These are phyloP conservation scores for Nicotiana knightiana DNA, from an alignment of 257 asterid genomes.

Conservation along the genomic window DNA sequence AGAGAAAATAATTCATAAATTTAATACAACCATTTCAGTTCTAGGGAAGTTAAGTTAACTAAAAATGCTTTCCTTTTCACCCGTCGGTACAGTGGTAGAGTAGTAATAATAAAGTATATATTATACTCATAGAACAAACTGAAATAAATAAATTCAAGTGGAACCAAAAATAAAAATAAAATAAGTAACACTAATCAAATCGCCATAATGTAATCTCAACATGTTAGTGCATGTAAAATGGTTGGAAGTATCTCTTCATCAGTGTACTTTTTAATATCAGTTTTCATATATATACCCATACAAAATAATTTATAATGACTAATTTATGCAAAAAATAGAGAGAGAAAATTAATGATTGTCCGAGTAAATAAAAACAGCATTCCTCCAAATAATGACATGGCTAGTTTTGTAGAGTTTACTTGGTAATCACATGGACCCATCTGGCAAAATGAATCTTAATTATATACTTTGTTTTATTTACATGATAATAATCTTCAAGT, in stretches of 20 bases:
- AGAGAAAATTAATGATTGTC: slow-evolving; percentile 29
- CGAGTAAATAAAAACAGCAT: slow-evolving; percentile 24
- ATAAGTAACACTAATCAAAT: not conserved
- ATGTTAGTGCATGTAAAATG: slow-evolving; percentile 31
- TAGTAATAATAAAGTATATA: not conserved
- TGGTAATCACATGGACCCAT: slow-evolving; percentile 64
- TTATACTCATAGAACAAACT: not conserved
- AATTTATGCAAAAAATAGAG: not conserved
- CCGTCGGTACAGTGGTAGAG: not conserved
- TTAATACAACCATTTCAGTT: not conserved
- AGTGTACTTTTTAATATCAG: not conserved
- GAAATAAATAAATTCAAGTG: not conserved
- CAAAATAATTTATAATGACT: not conserved
- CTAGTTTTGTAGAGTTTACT: slow-evolving; percentile 14
- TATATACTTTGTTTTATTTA: not conserved
- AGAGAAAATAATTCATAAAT: no score
- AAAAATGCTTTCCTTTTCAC: not conserved
- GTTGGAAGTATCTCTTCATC: slow-evolving; percentile 6
- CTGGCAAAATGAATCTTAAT: slow-evolving; percentile 34
- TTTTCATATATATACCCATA: not conserved
- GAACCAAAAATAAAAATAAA: not conserved
- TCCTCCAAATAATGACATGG: slow-evolving; percentile 10
- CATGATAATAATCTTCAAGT: not conserved
- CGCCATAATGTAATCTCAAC: slow-evolving; percentile 30
- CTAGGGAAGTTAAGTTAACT: not conserved